Conservation (phyloP, 2,329 filamentous ascomycete genomes). For the Hypoxylon sp. region DNA sequence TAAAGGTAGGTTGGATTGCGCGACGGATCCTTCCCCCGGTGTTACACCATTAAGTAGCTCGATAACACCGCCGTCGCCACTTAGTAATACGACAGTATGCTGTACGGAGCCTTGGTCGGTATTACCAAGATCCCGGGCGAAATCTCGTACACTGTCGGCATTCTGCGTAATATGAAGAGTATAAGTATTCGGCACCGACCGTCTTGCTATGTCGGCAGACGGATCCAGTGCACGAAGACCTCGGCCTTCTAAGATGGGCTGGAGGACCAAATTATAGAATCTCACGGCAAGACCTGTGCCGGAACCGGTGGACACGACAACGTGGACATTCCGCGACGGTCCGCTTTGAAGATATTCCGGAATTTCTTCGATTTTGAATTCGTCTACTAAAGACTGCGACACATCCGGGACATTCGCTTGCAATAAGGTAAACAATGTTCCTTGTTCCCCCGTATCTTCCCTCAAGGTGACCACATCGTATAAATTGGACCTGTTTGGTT, state of each 20-base stretch:
- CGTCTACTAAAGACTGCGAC: conserved; percentile 57
- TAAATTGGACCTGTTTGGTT: conserved; percentile 5
- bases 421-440: conserved; percentile 49
- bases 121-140: conserved; percentile 64
- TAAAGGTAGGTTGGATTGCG: conserved; percentile 56
- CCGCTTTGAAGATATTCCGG: conserved; percentile 57
- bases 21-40: conserved; percentile 21
- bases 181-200: conserved; percentile 56
- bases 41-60: conserved; percentile 80
- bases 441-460: conserved; percentile 53
- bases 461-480: conserved; percentile 60
- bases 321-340: conserved; percentile 62
- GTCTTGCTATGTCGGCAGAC: conserved; percentile 34
- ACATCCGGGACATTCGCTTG: conserved; percentile 55
- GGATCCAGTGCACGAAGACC: conserved; percentile 53
- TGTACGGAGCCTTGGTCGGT: conserved; percentile 48
- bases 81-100: conserved; percentile 82
- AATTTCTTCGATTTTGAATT: conserved; percentile 56
- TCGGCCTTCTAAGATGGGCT: conserved; percentile 67
- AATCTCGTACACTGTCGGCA: conserved; percentile 73
- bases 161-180: conserved; percentile 74
- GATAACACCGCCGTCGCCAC: conserved; percentile 88
- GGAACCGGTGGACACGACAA: conserved; percentile 78
- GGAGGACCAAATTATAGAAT: conserved; percentile 70
- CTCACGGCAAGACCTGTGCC: conserved; percentile 70